phyloP scores from a whole-genome alignment of 495 filamentous ascomycete genomes.

The Pseudotulostoma volvatum region DNA sequence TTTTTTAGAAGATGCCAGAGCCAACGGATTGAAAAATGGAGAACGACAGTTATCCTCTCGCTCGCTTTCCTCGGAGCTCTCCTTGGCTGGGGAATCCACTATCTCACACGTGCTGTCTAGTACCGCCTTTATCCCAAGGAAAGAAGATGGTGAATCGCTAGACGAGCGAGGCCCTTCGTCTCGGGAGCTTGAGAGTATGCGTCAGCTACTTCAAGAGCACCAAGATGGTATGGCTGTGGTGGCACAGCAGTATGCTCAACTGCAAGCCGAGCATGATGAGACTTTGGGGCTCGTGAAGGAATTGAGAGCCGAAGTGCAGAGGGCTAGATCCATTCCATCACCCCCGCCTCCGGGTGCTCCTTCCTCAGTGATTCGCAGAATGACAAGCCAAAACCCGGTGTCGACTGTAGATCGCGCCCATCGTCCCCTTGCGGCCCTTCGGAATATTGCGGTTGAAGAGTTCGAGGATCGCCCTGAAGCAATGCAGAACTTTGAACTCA shows the following conservation, averaged over 20 bases:
- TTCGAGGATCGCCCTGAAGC: constrained; percentile 67
- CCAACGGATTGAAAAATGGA: constrained; percentile 58
- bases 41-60: constrained; percentile 76
- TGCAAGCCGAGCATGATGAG: constrained; percentile 67
- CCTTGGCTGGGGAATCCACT: constrained; percentile 75
- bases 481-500: constrained; percentile 84
- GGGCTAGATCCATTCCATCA: constrained; percentile 48
- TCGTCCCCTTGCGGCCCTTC: constrained; percentile 75
- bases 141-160: constrained; percentile 11
- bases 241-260: constrained; percentile 57
- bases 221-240: constrained; percentile 55
- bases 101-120: constrained; percentile 46
- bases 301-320: constrained; percentile 70
- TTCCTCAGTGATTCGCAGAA: constrained; percentile 56
- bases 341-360: constrained; percentile 38
- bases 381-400: constrained; percentile 84
- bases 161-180: constrained; percentile 4
- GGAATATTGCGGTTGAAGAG: constrained; percentile 72
- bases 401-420: constrained; percentile 74
- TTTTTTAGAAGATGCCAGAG: constrained; percentile 81
- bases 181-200: constrained; percentile 56
- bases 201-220: constrained; percentile 54
- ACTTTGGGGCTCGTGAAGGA: constrained; percentile 75
- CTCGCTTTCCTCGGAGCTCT: constrained; percentile 92
- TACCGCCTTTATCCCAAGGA: constrained; percentile 25